Percentiles rank a stretch among this genome's conserved stretches.
phyloP scores from a whole-genome alignment of 139 green algal genomes.

The Nannochloris sp. region DNA sequence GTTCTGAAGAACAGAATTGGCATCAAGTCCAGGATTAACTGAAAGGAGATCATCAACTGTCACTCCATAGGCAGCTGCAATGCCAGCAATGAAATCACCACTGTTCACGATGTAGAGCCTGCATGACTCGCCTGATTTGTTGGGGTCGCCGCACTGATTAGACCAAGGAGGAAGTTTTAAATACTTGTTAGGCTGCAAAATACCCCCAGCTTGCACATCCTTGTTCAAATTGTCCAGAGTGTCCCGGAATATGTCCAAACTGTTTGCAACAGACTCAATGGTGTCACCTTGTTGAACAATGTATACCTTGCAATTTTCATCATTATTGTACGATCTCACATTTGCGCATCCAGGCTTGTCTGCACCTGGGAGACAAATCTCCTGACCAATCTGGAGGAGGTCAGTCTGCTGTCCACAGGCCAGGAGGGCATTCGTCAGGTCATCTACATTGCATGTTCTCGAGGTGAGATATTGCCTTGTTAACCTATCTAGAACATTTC shows the following conservation, averaged over 20 bases:
- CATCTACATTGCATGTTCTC: constrained; percentile 7
- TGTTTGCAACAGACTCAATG: constrained; percentile 9
- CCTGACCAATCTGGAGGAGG: constrained; percentile 19
- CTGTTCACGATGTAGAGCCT: constrained; percentile 15
- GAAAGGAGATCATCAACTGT: constrained; percentile 12
- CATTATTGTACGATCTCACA: constrained; percentile 10
- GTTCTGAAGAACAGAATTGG: constrained; percentile 10
- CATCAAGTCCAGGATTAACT: constrained; percentile 11
- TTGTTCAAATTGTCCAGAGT: constrained; percentile 16
- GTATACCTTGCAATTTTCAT: constrained; percentile 22
- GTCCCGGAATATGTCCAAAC: constrained; percentile 8
- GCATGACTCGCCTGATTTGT: constrained; percentile 12
- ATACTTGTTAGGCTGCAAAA: constrained; percentile 22
- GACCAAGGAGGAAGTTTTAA: constrained; percentile 20
- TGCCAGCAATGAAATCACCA: constrained; percentile 18
- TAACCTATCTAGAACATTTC: background rate
- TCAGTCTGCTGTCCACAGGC: constrained; percentile 3
- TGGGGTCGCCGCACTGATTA: constrained; percentile 13
- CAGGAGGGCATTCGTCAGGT: background rate
- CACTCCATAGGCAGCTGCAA: constrained; percentile 15
- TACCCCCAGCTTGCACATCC: constrained; percentile 8
- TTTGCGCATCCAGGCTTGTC: constrained; percentile 8
- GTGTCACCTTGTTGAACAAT: constrained; percentile 23
- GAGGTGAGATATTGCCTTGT: background rate
- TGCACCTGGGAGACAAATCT: constrained; percentile 17